A percentile compares a stretch with the other conserved stretches of the same genome.
Conservation (phyloP, 2,329 filamentous ascomycete genomes). For the Botryotinia calthae region DNA sequence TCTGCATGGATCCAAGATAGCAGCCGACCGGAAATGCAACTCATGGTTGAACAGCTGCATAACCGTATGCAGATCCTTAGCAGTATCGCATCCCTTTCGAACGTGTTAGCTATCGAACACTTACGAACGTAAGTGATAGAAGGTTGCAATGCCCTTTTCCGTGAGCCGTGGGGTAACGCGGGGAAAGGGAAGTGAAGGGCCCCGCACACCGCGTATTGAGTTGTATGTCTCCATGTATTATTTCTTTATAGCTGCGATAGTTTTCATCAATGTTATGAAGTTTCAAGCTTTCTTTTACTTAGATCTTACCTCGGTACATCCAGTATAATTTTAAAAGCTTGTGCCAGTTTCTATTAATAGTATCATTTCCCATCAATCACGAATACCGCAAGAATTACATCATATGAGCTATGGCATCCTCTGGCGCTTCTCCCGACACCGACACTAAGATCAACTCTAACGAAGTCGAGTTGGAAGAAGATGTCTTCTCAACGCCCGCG, state of each 20-base stretch:
- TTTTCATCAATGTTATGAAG: not conserved
- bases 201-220: constrained; percentile 8
- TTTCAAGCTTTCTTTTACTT: not conserved
- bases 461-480: constrained; percentile 20
- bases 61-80: not conserved
- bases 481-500: constrained; percentile 4
- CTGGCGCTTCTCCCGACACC: not conserved
- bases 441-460: constrained; percentile 11
- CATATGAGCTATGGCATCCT: not conserved
- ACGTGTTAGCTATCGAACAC: not conserved
- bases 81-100: not conserved
- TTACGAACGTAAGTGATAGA: not conserved
- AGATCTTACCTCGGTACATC: not conserved
- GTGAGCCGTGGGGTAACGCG: constrained; percentile 10
- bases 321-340: not conserved
- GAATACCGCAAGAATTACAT: not conserved
- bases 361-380: not conserved
- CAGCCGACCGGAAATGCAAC: not conserved
- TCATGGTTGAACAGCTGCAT: not conserved
- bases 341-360: not conserved
- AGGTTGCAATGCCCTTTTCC: constrained; percentile 8
- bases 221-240: not conserved
- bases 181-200: constrained; percentile 9
- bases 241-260: not conserved
- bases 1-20: not conserved